These are phyloP conservation scores for Paecilomyces sp. DNA, from an alignment of 2,329 filamentous ascomycete genomes.

Conservation along the genomic window DNA sequence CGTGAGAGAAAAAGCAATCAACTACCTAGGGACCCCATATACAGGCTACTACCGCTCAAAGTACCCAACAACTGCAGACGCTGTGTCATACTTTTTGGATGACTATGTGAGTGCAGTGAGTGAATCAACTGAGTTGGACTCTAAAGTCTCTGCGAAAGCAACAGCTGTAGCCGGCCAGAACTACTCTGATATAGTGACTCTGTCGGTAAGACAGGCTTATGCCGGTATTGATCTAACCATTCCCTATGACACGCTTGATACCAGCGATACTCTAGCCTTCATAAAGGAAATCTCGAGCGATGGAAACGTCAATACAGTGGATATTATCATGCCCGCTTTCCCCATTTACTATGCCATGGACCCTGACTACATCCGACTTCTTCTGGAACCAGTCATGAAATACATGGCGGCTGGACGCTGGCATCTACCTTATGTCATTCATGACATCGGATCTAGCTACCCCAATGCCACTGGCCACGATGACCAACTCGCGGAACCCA, in stretches of 20 bases:
- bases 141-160: slow-evolving; percentile 19
- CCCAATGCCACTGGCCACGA: slow-evolving; percentile 36
- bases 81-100: slow-evolving; percentile 32
- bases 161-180: slow-evolving; percentile 26
- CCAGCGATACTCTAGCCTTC: slow-evolving; percentile 26
- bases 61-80: slow-evolving; percentile 24
- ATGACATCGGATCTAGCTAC: slow-evolving; percentile 36
- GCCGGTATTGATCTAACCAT: slow-evolving; percentile 36
- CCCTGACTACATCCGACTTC: slow-evolving; percentile 36
- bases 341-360: slow-evolving; percentile 38
- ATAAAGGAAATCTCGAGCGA: slow-evolving; percentile 40
- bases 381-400: slow-evolving; percentile 37
- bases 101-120: slow-evolving; percentile 31
- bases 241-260: slow-evolving; percentile 24
- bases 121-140: slow-evolving; percentile 28
- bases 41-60: slow-evolving; percentile 33
- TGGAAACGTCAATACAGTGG: slow-evolving; percentile 38
- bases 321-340: slow-evolving; percentile 37
- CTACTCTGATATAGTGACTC: slow-evolving; percentile 35
- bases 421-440: slow-evolving; percentile 31
- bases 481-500: slow-evolving; percentile 30
- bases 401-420: slow-evolving; percentile 36
- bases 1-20: slow-evolving; percentile 32
- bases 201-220: slow-evolving; percentile 36
- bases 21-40: slow-evolving; percentile 33